Conservation (phyloP, 2,329 filamentous ascomycete genomes). For the Elsinoe batatas region DNA sequence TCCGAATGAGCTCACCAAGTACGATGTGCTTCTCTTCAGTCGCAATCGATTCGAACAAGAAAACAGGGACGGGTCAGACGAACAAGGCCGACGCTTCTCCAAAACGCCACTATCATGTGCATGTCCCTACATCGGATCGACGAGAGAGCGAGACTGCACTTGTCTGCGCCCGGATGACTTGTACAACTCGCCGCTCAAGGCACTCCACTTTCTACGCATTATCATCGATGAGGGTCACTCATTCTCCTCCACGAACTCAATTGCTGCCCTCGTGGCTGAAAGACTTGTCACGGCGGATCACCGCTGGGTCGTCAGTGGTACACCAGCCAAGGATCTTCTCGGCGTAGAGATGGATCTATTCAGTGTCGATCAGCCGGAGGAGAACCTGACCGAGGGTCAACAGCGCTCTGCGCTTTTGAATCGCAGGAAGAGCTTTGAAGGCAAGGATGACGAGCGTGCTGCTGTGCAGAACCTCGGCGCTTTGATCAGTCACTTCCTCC, state of each 20-base stretch:
- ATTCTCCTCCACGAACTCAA: constrained; percentile 60
- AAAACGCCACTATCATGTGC: constrained; percentile 24
- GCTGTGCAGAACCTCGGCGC: constrained; percentile 51
- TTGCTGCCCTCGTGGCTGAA: constrained; percentile 45
- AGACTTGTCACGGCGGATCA: constrained; percentile 52
- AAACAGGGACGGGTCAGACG: constrained; percentile 43
- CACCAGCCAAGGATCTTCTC: constrained; percentile 73
- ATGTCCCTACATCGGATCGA: constrained; percentile 36
- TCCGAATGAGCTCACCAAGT: constrained; percentile 48
- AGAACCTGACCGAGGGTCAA: constrained; percentile 8
- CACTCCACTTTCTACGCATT: constrained; percentile 74
- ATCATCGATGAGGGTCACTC: constrained; percentile 90
- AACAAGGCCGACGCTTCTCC: constrained; percentile 31
- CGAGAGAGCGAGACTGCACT: constrained; percentile 35
- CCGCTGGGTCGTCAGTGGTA: constrained; percentile 84
- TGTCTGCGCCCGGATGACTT: constrained; percentile 32
- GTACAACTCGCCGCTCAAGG: constrained; percentile 54
- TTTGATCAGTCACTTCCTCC: constrained; percentile 61
- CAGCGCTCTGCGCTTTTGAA: constrained; percentile 25
- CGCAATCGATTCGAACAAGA: constrained; percentile 62
- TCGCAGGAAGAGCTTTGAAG: constrained; percentile 32
- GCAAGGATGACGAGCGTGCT: constrained; percentile 30
- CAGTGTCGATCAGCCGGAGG: constrained; percentile 23
- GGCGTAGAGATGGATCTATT: constrained; percentile 57
- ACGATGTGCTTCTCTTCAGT: constrained; percentile 72